Base-by-base conservation (phyloP, 768 basidiomycete species). In the Psilocybe sp. region DNA sequence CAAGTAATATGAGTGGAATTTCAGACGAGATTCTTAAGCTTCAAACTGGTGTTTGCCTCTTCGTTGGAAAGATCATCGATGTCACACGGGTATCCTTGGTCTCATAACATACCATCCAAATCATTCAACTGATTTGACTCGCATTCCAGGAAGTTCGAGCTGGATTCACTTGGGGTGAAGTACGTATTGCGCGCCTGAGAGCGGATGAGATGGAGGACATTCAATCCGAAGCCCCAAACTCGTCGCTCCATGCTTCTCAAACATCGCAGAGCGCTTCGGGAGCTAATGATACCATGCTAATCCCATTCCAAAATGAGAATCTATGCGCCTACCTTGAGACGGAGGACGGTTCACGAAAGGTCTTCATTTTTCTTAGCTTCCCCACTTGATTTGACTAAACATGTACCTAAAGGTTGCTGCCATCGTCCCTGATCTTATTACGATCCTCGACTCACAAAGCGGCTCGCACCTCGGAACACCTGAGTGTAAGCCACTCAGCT, bases 241-340 rank as follows among this genome's bases (percentile, higher is more conserved):
- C 13, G 34, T 5, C 1, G 18, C 32, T 12, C 11, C n/a, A 34
- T 19, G n/a, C 13, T 48, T 10, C 4, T 35, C 36, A 38, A 40
- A 42, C n/a, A 15, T 39, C 52, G 15, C 48, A 23, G n/a, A 41
- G 20, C 5, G 41, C 12, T 16, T 42, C 19, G 13, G 48, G 47
- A 34, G n/a, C 37, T 5, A 34, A 46, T 9, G 39, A 52, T 5
- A 66, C 62, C 3, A 60, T 84, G 44, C 55, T 70, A 10, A 77
- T 84, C 50, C 80, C 81, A 11, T 84, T 84, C 69, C 79, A 83
- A 65, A 83, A 83, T 58, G 82, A 83, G 57, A 82, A 82, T 62
- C 59, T 83, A 13, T 76, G 72, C 36, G 81, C 78, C 7, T 74
- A 76, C 52, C 55, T 73, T 46, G 65, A 69, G 15, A 39, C 59